Evolutionary conservation across 2,329 filamentous ascomycete species (phyloP), one percentile per base, ranked within the genome.

Genomic region (Fusarium annulatum): DNA sequence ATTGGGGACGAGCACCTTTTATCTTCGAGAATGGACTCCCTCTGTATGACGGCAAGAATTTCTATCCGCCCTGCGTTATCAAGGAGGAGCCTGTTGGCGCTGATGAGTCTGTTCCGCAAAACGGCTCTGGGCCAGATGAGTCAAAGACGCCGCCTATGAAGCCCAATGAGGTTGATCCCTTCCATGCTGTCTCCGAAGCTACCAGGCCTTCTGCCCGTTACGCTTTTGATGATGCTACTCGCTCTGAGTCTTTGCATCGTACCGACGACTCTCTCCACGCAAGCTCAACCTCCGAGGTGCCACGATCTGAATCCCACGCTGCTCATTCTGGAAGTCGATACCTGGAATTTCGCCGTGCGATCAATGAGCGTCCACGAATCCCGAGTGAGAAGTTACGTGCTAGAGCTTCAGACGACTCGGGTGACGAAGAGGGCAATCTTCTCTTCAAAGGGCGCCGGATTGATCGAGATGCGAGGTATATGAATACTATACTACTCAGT

Each of bases 11-110:
- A 48, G 86, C 87, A 21, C 85, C 89, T 46, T 84, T 81, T 36
- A 84, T 86, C 71, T 83, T 84, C 18, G 83, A 86, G 55, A 84
- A 82, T 39, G 88, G 88, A 5, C 81, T 91, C 45, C 89, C 90
- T 39, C 91, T 89, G 78, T 92, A 90, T 74, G 89, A 92, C 72
- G 89, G 90, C 30, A 90, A 89, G 78, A 86, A 91, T 77, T 91
- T 91, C 73, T 91, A 91, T 69, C 88, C 87, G 36, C 82, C 88
- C 7, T 90, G 89, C 1, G 88, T 88, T 2, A 78, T 80, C 69
- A 88, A 87, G 76, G 75, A 80, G 39, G 69, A 67, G 36, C 71
- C 72, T 15, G 30, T 65, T 7, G 64, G 67, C 23, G 38, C 64
- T 38, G 36, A 26, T 38, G 52, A 49, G 30, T 55, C 62, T 41